These are phyloP conservation scores for Inosperma sp. DNA, from an alignment of 768 basidiomycete genomes.

Conservation along the genomic window DNA sequence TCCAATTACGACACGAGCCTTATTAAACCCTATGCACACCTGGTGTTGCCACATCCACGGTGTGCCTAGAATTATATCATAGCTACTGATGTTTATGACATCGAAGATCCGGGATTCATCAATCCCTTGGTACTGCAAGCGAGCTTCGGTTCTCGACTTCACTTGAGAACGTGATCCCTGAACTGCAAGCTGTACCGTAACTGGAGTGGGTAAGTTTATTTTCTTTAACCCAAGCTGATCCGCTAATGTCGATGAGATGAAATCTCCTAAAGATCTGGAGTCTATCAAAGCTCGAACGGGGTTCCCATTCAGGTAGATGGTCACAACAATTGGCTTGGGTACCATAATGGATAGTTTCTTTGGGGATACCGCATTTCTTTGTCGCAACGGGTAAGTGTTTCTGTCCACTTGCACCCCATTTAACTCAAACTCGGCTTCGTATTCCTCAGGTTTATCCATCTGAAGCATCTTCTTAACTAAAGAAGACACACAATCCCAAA, in stretches of 20 bases:
- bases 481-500: no score
- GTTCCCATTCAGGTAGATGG: conserved; percentile 26
- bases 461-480: no score
- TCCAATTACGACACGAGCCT: conserved; percentile 23
- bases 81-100: conserved; percentile 35
- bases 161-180: conserved; percentile 36
- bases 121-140: conserved; percentile 31
- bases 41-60: conserved; percentile 35
- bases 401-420: neutral
- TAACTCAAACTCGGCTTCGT: no score
- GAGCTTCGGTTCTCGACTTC: conserved; percentile 19
- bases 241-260: conserved; percentile 32
- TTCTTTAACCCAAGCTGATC: conserved; percentile 30
- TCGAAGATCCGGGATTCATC: conserved; percentile 26
- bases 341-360: conserved; percentile 14
- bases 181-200: conserved; percentile 34
- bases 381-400: neutral
- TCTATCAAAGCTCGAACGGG: conserved; percentile 32
- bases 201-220: conserved; percentile 23
- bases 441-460: no score
- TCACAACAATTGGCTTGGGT: conserved; percentile 29
- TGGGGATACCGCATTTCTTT: conserved; percentile 13
- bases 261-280: conserved; percentile 35
- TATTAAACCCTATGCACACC: conserved; percentile 24
- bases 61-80: conserved; percentile 40